Base-by-base conservation (phyloP, 2,329 filamentous ascomycete genomes). In the Fusarium nygamai region DNA sequence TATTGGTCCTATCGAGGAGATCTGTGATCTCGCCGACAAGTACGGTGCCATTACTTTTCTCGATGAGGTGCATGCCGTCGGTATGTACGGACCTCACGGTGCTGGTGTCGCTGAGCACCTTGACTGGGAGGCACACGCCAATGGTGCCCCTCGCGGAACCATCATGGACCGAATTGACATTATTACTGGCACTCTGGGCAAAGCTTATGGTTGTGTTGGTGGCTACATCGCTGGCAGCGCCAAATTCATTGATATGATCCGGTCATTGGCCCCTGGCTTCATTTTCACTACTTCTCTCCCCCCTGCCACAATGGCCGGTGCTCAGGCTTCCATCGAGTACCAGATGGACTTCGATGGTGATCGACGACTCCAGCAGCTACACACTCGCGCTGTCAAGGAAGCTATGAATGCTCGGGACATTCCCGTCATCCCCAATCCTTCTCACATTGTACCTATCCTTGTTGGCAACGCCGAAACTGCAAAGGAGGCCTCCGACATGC, bases 241-340 rank as follows among this genome's bases (percentile, higher is more conserved):
- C 61, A 93, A 93, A 81, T 88, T 99, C 78, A 93, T 99, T 39
- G 96, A 99, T 83, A 93, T 94, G 71, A 93, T 99, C 78, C 94
- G 96, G 60, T 98, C 96, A 14, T 91, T 98, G 46, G 96, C 96
- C 4, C 95, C 96, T 8, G 96, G 96, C 34, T 99, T 99, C 86
- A 99, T 99, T 83, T 99, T 99, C 86, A 99, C 96, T 53, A 99
- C 96, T 10, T 97, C 95, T 16, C 91, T 99, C 19, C 96, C 96
- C 8, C 96, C 96, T 0, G 95, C 96, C 20, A 97, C 95, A 72
- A 99, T 99, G 96, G 95, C 96, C 27, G 96, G 96, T 62, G 96
- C 96, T 29, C 91, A 92, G 82, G 88, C 94, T 2, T 95, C 96
- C 41, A 98, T 99, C 79, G 94, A 98, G 81, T 98, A 98, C 82